Percentiles rank a stretch among this genome's conserved stretches.
Conservation (phyloP, 1,139 yeast genomes). For the Sugiyamaella castrensis region DNA sequence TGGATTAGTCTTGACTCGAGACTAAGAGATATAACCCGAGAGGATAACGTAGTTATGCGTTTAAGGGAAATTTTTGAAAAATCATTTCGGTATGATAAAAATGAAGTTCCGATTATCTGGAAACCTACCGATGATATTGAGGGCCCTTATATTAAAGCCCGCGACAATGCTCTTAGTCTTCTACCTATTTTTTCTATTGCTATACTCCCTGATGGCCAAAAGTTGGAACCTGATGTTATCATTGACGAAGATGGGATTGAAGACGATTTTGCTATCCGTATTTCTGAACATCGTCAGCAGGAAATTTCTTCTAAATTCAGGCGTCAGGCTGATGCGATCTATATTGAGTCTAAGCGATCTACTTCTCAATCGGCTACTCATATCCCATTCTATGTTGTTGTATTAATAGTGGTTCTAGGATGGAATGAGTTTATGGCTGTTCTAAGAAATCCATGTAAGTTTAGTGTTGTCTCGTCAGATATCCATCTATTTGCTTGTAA, state of each 20-base stretch:
- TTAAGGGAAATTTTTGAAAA: conserved; percentile 66
- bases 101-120: conserved; percentile 83
- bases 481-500: too few species aligned
- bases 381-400: conserved; percentile 80
- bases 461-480: neutral
- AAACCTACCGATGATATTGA: conserved; percentile 73
- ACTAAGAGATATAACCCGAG: conserved; percentile 50
- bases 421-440: conserved; percentile 96
- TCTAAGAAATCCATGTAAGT: conserved; percentile 62
- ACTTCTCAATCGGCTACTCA: conserved; percentile 50
- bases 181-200: conserved; percentile 64
- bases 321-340: conserved; percentile 75
- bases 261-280: conserved; percentile 47
- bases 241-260: conserved; percentile 42
- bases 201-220: conserved; percentile 49
- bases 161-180: conserved; percentile 51
- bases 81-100: conserved; percentile 73
- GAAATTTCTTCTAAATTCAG: conserved; percentile 61
- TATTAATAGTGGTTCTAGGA: conserved; percentile 70
- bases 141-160: conserved; percentile 56
- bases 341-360: conserved; percentile 65
- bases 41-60: conserved; percentile 36
- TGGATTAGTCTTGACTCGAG: conserved; percentile 65
- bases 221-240: conserved; percentile 56
- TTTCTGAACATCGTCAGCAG: conserved; percentile 57